Conservation (phyloP, 352 stramenopile species). For the Pilasporangium apinafurcum region DNA sequence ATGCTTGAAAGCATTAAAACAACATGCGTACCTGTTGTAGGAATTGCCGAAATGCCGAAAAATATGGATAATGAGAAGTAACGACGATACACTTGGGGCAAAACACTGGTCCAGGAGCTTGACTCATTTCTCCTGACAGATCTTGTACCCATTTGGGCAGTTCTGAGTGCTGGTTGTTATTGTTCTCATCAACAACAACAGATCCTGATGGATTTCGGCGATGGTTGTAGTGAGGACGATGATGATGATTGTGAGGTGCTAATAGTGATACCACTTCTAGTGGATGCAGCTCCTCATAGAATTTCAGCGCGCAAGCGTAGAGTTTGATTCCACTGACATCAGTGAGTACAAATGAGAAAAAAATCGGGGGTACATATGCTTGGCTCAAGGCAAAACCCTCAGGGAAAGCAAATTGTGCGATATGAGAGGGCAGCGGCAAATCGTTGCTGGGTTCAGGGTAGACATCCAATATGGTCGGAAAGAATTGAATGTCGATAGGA, state of each 20-base stretch:
- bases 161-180: slow-evolving; percentile 42
- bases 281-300: slow-evolving; percentile 77
- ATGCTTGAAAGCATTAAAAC: not conserved
- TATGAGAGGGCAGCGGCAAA: slow-evolving; percentile 47
- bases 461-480: slow-evolving; percentile 51
- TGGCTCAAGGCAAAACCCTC: slow-evolving; percentile 62
- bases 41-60: slow-evolving; percentile 92
- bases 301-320: slow-evolving; percentile 72
- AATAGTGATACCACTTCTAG: slow-evolving; percentile 75
- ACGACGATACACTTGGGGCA: slow-evolving; percentile 92
- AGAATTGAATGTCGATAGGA: slow-evolving; percentile 63
- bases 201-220: slow-evolving; percentile 3
- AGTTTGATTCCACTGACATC: slow-evolving; percentile 78
- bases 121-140: slow-evolving; percentile 35
- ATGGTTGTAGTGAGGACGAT: too few relatives aligned
- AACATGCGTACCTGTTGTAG: slow-evolving; percentile 85
- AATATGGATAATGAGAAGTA: slow-evolving; percentile 95
- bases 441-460: slow-evolving; percentile 62
- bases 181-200: slow-evolving; percentile 15
- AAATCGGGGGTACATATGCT: slow-evolving; percentile 46
- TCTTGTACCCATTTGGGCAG: slow-evolving; percentile 72
- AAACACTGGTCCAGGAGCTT: slow-evolving; percentile 67
- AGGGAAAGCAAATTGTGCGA: slow-evolving; percentile 77
- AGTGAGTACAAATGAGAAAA: slow-evolving; percentile 84
- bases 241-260: slow-evolving; percentile 37